These are phyloP conservation scores for Acacia confusa DNA, from an alignment of 306 rosid species.

Conservation along the genomic window DNA sequence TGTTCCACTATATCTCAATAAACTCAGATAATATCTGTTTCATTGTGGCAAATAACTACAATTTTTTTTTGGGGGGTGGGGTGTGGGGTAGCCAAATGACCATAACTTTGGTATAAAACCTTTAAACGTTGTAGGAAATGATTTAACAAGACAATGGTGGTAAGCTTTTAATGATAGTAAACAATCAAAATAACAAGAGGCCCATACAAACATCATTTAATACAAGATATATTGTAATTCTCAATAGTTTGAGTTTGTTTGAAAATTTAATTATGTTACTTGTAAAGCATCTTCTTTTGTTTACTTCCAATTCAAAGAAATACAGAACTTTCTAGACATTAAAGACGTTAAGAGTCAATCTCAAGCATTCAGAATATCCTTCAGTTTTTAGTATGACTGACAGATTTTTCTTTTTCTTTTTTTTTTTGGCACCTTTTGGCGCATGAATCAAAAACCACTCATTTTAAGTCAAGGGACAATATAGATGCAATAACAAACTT, in stretches of 20 bases:
- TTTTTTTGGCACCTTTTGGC: not conserved
- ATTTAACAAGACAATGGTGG: not conserved
- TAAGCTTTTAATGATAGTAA: constrained; percentile 7
- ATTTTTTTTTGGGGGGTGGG: not conserved
- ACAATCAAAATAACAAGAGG: not conserved
- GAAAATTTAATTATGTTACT: not conserved
- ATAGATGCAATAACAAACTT: constrained; percentile 21
- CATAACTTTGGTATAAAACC: not conserved
- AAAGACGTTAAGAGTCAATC: not conserved
- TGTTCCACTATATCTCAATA: constrained; percentile 10
- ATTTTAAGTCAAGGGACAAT: constrained; percentile 15
- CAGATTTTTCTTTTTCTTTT: not conserved
- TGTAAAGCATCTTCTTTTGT: not conserved
- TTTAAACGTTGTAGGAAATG: not conserved
- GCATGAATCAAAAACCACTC: not conserved
- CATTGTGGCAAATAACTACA: not conserved
- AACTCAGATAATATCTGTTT: not conserved
- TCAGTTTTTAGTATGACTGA: not conserved
- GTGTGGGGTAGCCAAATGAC: not conserved
- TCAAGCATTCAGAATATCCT: not conserved
- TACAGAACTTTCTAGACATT: not conserved
- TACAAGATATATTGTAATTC: not conserved
- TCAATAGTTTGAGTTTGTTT: constrained; percentile 7
- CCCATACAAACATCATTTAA: not conserved
- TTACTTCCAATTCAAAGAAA: not conserved